Evolutionary conservation across 2,329 filamentous ascomycete species (phyloP).

Genomic region (Fusarium euwallaceae): DNA sequence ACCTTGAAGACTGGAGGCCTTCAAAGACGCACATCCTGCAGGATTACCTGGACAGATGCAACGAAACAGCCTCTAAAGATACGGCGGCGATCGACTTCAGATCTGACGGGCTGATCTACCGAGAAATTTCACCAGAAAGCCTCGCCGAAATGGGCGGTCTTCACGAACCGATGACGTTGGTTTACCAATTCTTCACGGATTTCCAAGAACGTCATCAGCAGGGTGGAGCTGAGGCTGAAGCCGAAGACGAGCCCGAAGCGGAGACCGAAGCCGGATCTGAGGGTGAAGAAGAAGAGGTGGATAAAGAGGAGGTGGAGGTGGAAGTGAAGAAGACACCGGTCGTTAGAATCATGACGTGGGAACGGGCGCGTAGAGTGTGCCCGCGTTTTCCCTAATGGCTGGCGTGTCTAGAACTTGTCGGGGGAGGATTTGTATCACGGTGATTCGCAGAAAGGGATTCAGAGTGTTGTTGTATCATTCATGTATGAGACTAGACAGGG

Average conservation of each 20-base stretch:
- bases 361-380: neutral
- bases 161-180: neutral
- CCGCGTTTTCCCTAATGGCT: neutral
- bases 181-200: no score
- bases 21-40: neutral
- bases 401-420: neutral
- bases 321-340: neutral
- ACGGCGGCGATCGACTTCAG: neutral
- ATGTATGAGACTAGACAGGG: neutral
- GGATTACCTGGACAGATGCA: neutral
- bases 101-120: neutral
- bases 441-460: neutral
- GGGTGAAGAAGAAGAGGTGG: neutral
- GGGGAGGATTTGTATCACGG: neutral
- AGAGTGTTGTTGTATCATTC: neutral
- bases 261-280: neutral
- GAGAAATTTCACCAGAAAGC: neutral
- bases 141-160: neutral
- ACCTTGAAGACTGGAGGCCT: neutral
- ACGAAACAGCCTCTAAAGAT: neutral
- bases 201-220: no score
- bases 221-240: no score
- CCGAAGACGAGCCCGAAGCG: no score
- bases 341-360: neutral
- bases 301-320: neutral